A percentile compares a stretch with the other conserved stretches of the same genome.
phyloP scores from a whole-genome alignment of 2,329 filamentous ascomycete species.

The Talaromyces sp. region DNA sequence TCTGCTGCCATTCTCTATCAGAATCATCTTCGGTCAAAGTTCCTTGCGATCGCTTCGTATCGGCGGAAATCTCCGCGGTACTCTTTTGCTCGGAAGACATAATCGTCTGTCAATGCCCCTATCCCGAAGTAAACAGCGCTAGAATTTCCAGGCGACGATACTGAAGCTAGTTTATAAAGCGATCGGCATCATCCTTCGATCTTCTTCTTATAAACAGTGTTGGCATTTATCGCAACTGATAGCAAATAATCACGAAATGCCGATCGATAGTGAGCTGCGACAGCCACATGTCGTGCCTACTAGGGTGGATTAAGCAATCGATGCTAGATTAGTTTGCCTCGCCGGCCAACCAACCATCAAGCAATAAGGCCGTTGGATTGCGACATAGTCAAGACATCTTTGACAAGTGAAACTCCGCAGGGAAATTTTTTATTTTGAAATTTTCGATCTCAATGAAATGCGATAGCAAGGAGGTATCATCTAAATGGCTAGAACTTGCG shows the following conservation, averaged over 20 bases:
- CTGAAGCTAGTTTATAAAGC: not conserved
- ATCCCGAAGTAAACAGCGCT: not conserved
- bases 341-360: not conserved
- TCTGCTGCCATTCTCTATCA: conserved; percentile 1
- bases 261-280: not conserved
- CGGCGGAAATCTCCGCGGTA: not conserved
- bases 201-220: not conserved
- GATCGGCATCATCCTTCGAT: not conserved
- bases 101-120: no score
- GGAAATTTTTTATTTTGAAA: no score
- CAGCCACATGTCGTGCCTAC: conserved; percentile 11
- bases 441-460: no score
- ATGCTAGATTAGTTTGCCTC: no score
- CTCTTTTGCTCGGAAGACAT: not conserved
- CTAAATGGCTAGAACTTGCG: not conserved
- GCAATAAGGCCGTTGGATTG: not conserved
- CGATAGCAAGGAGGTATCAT: not conserved
- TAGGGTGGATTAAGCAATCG: conserved; percentile 2
- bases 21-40: not conserved
- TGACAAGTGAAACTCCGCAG: no score
- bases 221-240: not conserved
- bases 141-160: not conserved
- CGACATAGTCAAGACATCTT: no score
- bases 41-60: not conserved
- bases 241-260: conserved; percentile 1